A percentile compares a stretch with the other conserved stretches of the same genome.
phyloP scores from a whole-genome alignment of 805 yeast genomes.

The Saccharomycopsis malanga region DNA sequence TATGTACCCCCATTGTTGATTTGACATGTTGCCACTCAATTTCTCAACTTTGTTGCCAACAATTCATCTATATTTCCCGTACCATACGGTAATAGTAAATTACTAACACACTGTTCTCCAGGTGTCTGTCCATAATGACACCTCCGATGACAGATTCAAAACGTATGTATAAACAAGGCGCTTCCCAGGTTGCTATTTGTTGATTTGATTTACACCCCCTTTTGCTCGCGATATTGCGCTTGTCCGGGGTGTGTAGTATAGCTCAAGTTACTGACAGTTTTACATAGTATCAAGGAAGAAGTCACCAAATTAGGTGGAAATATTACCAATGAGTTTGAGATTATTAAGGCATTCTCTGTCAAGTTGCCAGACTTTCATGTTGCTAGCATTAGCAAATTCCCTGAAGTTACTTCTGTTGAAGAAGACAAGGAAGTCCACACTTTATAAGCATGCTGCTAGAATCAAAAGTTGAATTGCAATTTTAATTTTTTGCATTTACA shows the following conservation, averaged over 20 bases:
- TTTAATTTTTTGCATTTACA: no score
- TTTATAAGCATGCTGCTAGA: background rate
- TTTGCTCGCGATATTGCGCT: no score
- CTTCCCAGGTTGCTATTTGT: no score
- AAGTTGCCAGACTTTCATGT: constrained; percentile 51
- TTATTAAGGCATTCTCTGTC: constrained; percentile 61
- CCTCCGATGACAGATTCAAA: constrained; percentile 33
- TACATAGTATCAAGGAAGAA: constrained; percentile 40
- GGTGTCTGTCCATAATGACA: constrained; percentile 41
- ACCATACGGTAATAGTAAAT: no score
- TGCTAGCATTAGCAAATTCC: constrained; percentile 39
- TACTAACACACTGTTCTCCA: no score
- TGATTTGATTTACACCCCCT: no score
- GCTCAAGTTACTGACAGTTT: background rate
- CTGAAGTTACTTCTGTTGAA: constrained; percentile 52
- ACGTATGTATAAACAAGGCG: constrained; percentile 15
- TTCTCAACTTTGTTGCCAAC: no score
- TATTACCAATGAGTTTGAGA: constrained; percentile 50
- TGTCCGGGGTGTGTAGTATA: background rate
- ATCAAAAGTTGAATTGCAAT: no score
- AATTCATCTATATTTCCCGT: no score
- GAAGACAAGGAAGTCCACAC: constrained; percentile 54
- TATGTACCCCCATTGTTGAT: no score
- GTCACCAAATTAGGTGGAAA: constrained; percentile 50
- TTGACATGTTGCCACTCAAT: no score